Evolutionary conservation across 1,284 basidiomycete genomes (phyloP).

Genomic region (Ceratobasidium sp.): DNA sequence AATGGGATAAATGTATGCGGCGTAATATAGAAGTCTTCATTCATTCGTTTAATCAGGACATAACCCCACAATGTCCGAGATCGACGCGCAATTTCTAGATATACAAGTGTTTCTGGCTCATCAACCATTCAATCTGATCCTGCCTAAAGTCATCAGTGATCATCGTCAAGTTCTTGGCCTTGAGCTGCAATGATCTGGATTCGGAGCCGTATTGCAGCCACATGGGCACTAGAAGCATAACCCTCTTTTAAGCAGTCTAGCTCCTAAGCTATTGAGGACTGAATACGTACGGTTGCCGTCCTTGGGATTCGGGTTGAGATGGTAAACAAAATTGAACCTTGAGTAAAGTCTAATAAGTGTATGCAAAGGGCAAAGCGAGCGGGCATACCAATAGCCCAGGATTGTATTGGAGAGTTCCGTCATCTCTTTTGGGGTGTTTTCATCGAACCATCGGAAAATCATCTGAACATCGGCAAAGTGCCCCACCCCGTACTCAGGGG

Average conservation of each 20-base stretch:
- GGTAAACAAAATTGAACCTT: constrained; percentile 27
- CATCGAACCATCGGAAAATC: constrained; percentile 35
- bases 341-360: background rate
- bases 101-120: constrained; percentile 20
- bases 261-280: background rate
- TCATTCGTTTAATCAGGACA: background rate
- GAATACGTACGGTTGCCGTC: background rate
- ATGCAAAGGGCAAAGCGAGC: constrained; percentile 63
- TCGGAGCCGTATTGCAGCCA: constrained; percentile 26
- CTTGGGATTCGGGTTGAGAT: constrained; percentile 7
- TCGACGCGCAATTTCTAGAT: background rate
- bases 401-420: constrained; percentile 77
- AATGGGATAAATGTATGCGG: background rate
- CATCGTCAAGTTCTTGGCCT: constrained; percentile 17
- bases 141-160: constrained; percentile 17
- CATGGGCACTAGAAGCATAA: background rate
- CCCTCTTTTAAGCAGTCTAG: background rate
- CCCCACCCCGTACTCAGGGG: constrained; percentile 24
- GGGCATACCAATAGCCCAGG: constrained; percentile 90
- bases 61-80: no score
- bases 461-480: constrained; percentile 34
- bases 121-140: constrained; percentile 26
- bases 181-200: constrained; percentile 9
- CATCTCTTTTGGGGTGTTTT: constrained; percentile 54
- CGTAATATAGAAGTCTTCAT: background rate